Conservation (phyloP, 805 yeast genomes). For the Blastobotrys mokoenaii region DNA sequence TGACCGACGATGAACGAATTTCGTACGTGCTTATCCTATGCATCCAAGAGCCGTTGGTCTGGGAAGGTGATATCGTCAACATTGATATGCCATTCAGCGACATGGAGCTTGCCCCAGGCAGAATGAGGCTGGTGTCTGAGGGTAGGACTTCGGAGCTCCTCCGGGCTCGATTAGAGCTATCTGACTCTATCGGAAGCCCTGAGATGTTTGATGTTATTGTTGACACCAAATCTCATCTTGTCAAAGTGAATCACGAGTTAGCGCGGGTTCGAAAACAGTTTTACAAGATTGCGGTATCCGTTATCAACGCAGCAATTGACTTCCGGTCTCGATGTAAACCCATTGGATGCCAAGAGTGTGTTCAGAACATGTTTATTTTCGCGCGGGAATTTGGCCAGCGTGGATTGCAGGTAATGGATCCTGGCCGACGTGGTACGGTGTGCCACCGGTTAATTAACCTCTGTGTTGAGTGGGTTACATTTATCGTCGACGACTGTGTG, state of each 20-base stretch:
- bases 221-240: constrained; percentile 62
- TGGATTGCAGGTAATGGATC: constrained; percentile 55
- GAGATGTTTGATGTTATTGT: constrained; percentile 38
- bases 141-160: constrained; percentile 56
- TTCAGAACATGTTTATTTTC: constrained; percentile 66
- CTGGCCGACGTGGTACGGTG: constrained; percentile 55
- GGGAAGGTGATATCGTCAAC: constrained; percentile 77
- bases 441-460: constrained; percentile 65
- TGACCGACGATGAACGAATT: constrained; percentile 26
- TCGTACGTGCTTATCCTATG: constrained; percentile 68
- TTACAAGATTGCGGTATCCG: constrained; percentile 56
- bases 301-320: constrained; percentile 51
- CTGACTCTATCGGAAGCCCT: constrained; percentile 47
- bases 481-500: constrained; percentile 87
- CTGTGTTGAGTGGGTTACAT: constrained; percentile 85
- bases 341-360: constrained; percentile 63
- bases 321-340: constrained; percentile 44
- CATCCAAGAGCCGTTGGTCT: constrained; percentile 76
- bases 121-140: constrained; percentile 57
- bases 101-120: constrained; percentile 57
- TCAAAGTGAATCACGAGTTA: constrained; percentile 65
- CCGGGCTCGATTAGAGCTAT: constrained; percentile 47
- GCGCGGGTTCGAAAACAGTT: constrained; percentile 56
- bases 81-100: constrained; percentile 30
- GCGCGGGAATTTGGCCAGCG: constrained; percentile 76